Conservation (phyloP, 164 flowering plant species). For the Macadamia integrifolia region DNA sequence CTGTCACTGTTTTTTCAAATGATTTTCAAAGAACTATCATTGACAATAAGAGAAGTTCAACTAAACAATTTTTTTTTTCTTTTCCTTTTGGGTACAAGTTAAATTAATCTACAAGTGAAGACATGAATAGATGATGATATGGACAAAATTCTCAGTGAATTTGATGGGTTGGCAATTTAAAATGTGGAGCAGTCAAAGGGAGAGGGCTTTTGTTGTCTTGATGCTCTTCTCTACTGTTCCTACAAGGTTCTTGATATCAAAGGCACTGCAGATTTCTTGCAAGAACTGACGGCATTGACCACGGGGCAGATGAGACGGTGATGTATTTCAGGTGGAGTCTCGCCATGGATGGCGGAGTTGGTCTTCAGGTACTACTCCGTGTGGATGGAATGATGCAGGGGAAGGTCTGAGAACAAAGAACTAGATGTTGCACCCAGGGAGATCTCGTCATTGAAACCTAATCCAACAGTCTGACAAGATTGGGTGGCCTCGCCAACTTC, state of each 20-base stretch:
- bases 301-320: conserved; percentile 72
- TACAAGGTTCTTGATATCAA: conserved; percentile 32
- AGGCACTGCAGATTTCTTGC: conserved; percentile 49
- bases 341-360: conserved; percentile 39
- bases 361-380: conserved; percentile 69
- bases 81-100: too few relatives aligned
- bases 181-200: conserved; percentile 17
- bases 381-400: conserved; percentile 71
- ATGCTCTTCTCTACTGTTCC: background rate
- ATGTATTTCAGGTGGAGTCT: conserved; percentile 26
- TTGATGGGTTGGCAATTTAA: conserved; percentile 1
- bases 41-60: too few relatives aligned
- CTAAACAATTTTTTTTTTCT: too few relatives aligned
- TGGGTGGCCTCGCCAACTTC: conserved; percentile 68
- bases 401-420: conserved; percentile 54
- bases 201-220: background rate
- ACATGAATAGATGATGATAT: too few relatives aligned
- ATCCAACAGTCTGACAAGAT: conserved; percentile 67
- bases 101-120: too few relatives aligned
- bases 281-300: conserved; percentile 84
- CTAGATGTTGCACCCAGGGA: conserved; percentile 85
- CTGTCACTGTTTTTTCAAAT: too few relatives aligned
- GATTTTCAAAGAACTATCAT: too few relatives aligned
- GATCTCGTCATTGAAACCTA: conserved; percentile 67
- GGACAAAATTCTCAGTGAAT: too few relatives aligned